Base-by-base conservation (phyloP, 495 filamentous ascomycete genomes). In the Podospora anserina region DNA sequence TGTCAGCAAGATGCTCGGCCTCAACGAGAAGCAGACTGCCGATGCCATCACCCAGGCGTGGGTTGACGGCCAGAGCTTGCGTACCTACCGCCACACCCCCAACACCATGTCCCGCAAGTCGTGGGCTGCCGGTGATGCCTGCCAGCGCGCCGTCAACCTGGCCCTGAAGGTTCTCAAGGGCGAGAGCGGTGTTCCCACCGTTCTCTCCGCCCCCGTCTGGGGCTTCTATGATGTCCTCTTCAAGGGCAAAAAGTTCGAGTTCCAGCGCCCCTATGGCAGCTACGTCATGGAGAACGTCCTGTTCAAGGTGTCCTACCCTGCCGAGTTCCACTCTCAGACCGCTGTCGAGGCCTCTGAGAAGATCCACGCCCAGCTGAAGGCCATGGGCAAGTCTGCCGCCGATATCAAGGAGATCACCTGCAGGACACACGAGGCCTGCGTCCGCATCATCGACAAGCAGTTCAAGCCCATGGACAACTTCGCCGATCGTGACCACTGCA, bases 281-380 rank as follows among this genome's bases (percentile, higher is more conserved):
- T 99, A 99, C 79, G 96, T 99, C 65, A 99, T 99, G 95, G 95
- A 99, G 88, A 99, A 98, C 77, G 91, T 99, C 60, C 90, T 99
- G 61, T 99, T 99, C 87, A 99, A 99, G 86, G 96, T 99, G 55
- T 99, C 95, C 34, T 97, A 96, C 77, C 93, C 93, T 75, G 95
- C 95, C 70, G 95, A 99, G 78, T 99, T 99, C 87, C 95, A 99
- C 85, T 98, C 95, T 16, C 95, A 99, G 82, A 99, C 95, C 27
- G 95, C 95, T 72, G 94, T 97, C 69, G 95, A 99, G 82, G 92
- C 92, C 19, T 93, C 95, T 7, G 86, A 97, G 84, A 90, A 88
- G 74, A 88, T 99, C 77, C 88, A 95, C 82, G 83, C 85, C 75
- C 88, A 93, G 80, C 88, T 99, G 20, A 89, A 90, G 74, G 85